phyloP scores from a whole-genome alignment of 495 filamentous ascomycete species.

The Neurospora hispaniola region DNA sequence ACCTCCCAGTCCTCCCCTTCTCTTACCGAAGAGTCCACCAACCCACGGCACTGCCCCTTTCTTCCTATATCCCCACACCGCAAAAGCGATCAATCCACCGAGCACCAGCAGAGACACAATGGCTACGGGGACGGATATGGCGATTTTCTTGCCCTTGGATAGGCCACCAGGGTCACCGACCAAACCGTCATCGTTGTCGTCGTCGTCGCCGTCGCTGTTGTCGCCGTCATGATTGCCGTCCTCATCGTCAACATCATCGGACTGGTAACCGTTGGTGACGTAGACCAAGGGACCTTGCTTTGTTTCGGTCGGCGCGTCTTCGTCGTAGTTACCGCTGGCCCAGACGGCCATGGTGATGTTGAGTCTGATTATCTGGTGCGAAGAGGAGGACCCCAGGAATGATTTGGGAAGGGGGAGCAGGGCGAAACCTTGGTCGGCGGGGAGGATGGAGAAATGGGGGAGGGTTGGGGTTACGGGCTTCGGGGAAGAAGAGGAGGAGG shows the following conservation, averaged over 20 bases:
- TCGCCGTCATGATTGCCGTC: not conserved
- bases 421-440: not conserved
- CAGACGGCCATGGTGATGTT: not conserved
- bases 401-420: slow-evolving; percentile 3
- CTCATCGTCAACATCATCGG: not conserved
- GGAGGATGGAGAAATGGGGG: slow-evolving; percentile 13
- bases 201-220: too few species aligned
- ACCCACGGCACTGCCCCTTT: slow-evolving; percentile 10
- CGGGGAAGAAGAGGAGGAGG: slow-evolving; percentile 1
- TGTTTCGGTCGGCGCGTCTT: not conserved
- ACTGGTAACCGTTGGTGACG: not conserved
- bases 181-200: not conserved
- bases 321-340: not conserved
- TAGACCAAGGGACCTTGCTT: slow-evolving; percentile 1
- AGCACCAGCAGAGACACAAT: slow-evolving; percentile 9
- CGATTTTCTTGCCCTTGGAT: not conserved
- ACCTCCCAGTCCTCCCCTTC: not conserved
- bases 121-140: slow-evolving; percentile 17
- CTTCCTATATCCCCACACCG: slow-evolving; percentile 7
- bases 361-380: not conserved
- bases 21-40: slow-evolving; percentile 3
- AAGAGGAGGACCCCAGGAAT: slow-evolving; percentile 6
- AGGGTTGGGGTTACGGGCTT: slow-evolving; percentile 15
- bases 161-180: not conserved
- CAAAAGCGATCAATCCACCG: not conserved